A percentile compares a stretch with the other conserved stretches of the same genome.
These are phyloP conservation scores for Psilocybe cubensis DNA, from an alignment of 768 basidiomycete species.

Conservation along the genomic window DNA sequence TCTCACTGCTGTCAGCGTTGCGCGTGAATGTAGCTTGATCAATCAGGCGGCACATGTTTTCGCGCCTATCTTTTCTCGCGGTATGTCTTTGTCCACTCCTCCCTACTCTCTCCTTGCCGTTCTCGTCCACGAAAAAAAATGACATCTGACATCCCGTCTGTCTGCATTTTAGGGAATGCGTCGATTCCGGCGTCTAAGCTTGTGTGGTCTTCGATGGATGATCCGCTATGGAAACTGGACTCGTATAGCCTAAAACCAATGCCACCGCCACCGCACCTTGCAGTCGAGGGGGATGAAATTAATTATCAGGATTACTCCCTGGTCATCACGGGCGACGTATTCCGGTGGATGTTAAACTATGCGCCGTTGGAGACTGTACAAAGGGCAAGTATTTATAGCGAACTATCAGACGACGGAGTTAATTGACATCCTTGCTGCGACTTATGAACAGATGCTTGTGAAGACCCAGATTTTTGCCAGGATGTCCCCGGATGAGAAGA, in stretches of 20 bases:
- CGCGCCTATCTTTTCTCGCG: constrained; percentile 76
- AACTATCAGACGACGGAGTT: not conserved
- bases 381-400: constrained; percentile 58
- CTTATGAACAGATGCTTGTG: constrained; percentile 85
- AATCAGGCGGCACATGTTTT: constrained; percentile 91
- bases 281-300: constrained; percentile 70
- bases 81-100: too few relatives aligned
- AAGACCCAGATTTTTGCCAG: constrained; percentile 96
- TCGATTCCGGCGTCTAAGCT: constrained; percentile 60
- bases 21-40: constrained; percentile 89
- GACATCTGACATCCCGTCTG: not conserved
- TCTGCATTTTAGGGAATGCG: constrained; percentile 49
- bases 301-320: constrained; percentile 88
- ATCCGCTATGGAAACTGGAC: constrained; percentile 83
- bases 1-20: constrained; percentile 95
- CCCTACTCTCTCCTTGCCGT: too few relatives aligned
- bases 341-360: constrained; percentile 97
- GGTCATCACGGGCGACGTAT: constrained; percentile 92
- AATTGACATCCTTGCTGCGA: not conserved
- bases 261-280: constrained; percentile 69
- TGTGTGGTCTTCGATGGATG: constrained; percentile 93
- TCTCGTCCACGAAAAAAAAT: not conserved
- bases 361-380: constrained; percentile 94
- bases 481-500: constrained; percentile 99
- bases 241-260: constrained; percentile 85